Conservation (phyloP, 805 yeast genomes). For the Hanseniaspora taiwanica region DNA sequence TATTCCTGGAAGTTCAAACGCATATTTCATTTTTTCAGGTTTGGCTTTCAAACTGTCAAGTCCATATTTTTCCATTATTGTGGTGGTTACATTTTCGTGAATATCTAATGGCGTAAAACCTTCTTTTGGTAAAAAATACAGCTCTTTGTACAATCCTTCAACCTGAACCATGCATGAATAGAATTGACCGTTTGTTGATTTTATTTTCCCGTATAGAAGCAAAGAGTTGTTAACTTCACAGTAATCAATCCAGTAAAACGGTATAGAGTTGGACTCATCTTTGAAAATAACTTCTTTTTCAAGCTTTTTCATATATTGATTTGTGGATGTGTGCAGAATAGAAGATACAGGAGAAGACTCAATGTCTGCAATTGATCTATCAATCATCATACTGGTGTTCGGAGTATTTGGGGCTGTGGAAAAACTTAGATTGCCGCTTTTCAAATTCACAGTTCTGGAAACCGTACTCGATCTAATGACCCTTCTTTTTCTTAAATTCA, state of each 20-base stretch:
- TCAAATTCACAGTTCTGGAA: constrained; percentile 16
- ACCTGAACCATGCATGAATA: constrained; percentile 72
- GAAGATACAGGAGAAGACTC: constrained; percentile 7
- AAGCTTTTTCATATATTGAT: constrained; percentile 10
- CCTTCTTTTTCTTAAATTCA: constrained; percentile 11
- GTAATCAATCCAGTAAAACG: constrained; percentile 85
- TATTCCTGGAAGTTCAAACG: constrained; percentile 72
- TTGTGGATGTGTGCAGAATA: background rate
- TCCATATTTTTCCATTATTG: constrained; percentile 50
- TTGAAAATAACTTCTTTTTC: constrained; percentile 21
- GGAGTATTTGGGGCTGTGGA: constrained; percentile 25
- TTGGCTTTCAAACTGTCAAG: constrained; percentile 52
- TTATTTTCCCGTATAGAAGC: constrained; percentile 69
- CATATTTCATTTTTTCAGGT: constrained; percentile 65
- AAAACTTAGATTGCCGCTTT: constrained; percentile 18
- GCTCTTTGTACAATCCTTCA: constrained; percentile 52
- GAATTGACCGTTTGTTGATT: constrained; percentile 21
- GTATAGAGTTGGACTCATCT: constrained; percentile 35
- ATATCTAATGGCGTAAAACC: constrained; percentile 51
- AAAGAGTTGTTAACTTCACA: constrained; percentile 61
- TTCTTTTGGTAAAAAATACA: constrained; percentile 65
- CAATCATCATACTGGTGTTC: background rate
- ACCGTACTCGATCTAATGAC: constrained; percentile 18
- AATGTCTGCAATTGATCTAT: constrained; percentile 1
- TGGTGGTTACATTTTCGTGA: constrained; percentile 59